Conservation (phyloP, 2,329 filamentous ascomycete species). For the Chlorencoelia australis region DNA sequence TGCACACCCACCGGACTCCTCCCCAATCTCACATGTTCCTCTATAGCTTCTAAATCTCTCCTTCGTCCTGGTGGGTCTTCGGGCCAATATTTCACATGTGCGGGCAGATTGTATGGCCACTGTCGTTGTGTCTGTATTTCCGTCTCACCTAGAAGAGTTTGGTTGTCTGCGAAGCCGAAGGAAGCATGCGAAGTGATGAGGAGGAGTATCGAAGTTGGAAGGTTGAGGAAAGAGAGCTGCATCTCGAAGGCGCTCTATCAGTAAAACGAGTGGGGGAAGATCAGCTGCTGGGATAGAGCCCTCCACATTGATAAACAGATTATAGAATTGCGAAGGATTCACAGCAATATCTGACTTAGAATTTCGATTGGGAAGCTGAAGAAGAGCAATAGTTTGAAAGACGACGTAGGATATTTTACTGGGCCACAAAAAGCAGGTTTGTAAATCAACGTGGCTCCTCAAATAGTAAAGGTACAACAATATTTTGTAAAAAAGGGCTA, state of each 20-base stretch:
- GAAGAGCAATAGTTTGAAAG: no score
- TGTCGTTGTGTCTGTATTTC: constrained; percentile 19
- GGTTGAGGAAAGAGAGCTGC: constrained; percentile 30
- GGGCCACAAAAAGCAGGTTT: no score
- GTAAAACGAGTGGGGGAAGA: no score
- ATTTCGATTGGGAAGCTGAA: no score
- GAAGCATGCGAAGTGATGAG: constrained; percentile 38
- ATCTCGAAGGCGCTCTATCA: constrained; percentile 29
- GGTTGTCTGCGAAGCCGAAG: constrained; percentile 29
- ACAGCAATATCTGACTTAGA: no score
- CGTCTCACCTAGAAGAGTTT: constrained; percentile 25
- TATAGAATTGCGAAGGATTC: no score
- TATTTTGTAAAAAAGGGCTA: no score
- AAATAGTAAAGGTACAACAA: no score
- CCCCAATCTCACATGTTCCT: constrained; percentile 29
- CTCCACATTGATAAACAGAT: no score
- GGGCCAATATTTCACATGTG: constrained; percentile 36
- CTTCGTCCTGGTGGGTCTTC: constrained; percentile 35
- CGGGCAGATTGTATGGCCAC: constrained; percentile 38
- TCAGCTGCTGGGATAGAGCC: no score
- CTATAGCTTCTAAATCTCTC: constrained; percentile 30
- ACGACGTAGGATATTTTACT: no score
- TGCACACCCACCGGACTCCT: constrained; percentile 49
- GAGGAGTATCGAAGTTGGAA: constrained; percentile 37
- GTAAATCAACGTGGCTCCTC: no score